phyloP scores from a whole-genome alignment of 345 rosid genomes.

The Acer yangbiense region DNA sequence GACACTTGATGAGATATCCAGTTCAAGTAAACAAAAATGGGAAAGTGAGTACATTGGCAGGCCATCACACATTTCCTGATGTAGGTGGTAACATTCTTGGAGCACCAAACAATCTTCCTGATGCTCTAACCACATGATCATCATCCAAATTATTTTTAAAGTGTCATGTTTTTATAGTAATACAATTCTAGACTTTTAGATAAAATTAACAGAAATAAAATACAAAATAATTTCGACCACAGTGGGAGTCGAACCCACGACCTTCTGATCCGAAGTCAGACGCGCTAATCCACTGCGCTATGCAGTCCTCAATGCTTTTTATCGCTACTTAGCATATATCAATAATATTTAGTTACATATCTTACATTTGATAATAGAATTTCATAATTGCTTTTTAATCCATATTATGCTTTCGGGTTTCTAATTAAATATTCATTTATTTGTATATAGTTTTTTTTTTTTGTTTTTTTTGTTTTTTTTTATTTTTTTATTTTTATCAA shows the following conservation, averaged over 20 bases:
- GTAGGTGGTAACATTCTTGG: constrained; percentile 75
- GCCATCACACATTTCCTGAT: constrained; percentile 58
- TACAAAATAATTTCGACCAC: constrained; percentile 42
- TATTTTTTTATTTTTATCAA: too few species aligned
- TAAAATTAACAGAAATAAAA: too few species aligned
- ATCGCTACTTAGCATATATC: too few species aligned
- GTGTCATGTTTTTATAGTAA: background rate
- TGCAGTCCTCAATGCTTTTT: constrained; percentile 44
- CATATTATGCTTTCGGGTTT: too few species aligned
- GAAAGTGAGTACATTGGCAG: constrained; percentile 35
- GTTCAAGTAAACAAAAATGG: constrained; percentile 45
- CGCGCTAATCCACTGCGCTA: constrained; percentile 99
- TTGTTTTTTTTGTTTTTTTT: too few species aligned
- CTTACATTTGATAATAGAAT: background rate
- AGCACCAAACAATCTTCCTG: constrained; percentile 59
- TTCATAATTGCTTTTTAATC: too few species aligned
- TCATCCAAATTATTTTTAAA: too few species aligned
- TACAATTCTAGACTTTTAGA: too few species aligned
- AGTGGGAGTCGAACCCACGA: constrained; percentile 98
- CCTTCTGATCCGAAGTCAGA: constrained; percentile 99
- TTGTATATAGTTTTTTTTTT: too few species aligned
- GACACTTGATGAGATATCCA: constrained; percentile 65
- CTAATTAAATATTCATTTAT: too few species aligned
- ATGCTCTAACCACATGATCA: constrained; percentile 53
- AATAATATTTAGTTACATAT: too few species aligned